phyloP scores from a whole-genome alignment of 2,329 filamentous ascomycete genomes.

The Beauveria australis region DNA sequence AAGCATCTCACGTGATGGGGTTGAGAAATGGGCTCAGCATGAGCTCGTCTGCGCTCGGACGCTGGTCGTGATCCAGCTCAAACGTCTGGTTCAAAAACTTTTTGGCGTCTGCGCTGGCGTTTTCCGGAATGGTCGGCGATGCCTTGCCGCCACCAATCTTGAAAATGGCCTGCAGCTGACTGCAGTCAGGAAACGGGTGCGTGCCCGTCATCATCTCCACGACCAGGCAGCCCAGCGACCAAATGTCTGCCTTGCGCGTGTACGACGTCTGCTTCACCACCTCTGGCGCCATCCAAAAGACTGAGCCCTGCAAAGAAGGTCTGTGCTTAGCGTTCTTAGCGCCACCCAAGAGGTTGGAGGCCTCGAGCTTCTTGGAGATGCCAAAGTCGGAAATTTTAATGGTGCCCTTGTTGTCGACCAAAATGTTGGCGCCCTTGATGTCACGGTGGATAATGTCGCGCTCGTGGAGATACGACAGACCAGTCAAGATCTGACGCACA shows the following conservation, averaged over 20 bases:
- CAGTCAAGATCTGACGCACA: conserved; percentile 88
- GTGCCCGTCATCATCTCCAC: conserved; percentile 99
- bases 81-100: conserved; percentile 84
- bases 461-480: conserved; percentile 86
- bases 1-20: conserved; percentile 50
- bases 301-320: conserved; percentile 85
- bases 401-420: conserved; percentile 97
- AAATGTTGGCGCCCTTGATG: conserved; percentile 97
- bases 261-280: conserved; percentile 97
- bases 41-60: conserved; percentile 86
- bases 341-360: conserved; percentile 69
- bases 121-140: conserved; percentile 79
- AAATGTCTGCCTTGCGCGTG: conserved; percentile 97
- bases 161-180: conserved; percentile 95
- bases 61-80: conserved; percentile 87
- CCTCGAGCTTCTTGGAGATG: conserved; percentile 96
- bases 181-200: conserved; percentile 94
- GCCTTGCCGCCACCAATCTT: conserved; percentile 89
- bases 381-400: conserved; percentile 99
- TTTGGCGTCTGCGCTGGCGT: conserved; percentile 75
- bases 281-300: conserved; percentile 99
- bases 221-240: conserved; percentile 92
- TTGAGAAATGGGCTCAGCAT: conserved; percentile 75
- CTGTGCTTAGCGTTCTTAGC: conserved; percentile 60
- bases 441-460: conserved; percentile 96